Conservation (phyloP, 2,329 filamentous ascomycete species). For the Penicillium brevicompactum region DNA sequence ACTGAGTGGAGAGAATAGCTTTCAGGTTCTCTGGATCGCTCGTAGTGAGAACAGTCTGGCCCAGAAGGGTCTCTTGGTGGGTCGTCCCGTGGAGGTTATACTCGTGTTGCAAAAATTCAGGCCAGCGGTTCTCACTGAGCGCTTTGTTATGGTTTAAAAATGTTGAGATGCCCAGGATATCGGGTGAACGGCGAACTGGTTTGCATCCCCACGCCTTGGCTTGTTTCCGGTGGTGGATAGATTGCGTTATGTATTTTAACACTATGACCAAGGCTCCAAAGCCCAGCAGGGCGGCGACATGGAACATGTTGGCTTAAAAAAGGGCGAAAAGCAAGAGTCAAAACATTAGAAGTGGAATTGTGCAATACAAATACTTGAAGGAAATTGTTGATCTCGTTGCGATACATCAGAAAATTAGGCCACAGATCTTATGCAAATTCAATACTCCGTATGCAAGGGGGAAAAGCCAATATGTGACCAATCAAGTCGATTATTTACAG, state of each 20-base stretch:
- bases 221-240: constrained; percentile 25
- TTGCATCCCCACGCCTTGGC: constrained; percentile 31
- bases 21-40: constrained; percentile 69
- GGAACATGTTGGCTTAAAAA: constrained; percentile 1
- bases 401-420: no score
- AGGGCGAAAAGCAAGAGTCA: no score
- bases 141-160: constrained; percentile 29
- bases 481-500: not conserved
- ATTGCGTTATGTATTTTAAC: constrained; percentile 24
- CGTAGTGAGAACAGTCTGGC: constrained; percentile 28
- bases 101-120: constrained; percentile 30
- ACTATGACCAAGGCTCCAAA: constrained; percentile 24
- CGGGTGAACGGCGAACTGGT: constrained; percentile 11
- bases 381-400: no score
- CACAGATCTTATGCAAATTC: no score
- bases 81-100: constrained; percentile 29
- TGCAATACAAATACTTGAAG: no score
- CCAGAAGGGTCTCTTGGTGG: constrained; percentile 25
- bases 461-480: constrained; percentile 2
- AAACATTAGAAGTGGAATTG: no score
- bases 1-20: constrained; percentile 80
- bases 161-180: constrained; percentile 27
- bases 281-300: constrained; percentile 20
- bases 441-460: no score
- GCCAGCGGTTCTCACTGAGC: constrained; percentile 31